A percentile compares a stretch with the other conserved stretches of the same genome.
phyloP scores from a whole-genome alignment of 768 basidiomycete species.

The Kwoniella sp. region DNA sequence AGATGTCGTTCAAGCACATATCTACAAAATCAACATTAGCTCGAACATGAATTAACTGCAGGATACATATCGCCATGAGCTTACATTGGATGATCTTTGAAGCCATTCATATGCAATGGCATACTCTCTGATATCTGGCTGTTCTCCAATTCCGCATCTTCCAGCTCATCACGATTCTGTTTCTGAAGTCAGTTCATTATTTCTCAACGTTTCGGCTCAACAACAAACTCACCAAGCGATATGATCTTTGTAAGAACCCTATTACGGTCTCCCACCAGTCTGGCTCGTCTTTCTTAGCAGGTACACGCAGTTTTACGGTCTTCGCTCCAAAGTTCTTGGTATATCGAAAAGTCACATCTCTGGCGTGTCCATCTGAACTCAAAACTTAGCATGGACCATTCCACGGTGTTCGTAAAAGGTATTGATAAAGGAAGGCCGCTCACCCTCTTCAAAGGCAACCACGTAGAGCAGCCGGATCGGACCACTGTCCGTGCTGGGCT shows the following conservation, averaged over 20 bases:
- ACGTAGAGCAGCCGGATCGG: slow-evolving; percentile 93
- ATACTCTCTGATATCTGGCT: slow-evolving; percentile 84
- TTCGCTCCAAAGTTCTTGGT: slow-evolving; percentile 77
- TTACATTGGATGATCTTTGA: slow-evolving; percentile 93
- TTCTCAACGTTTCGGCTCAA: neutral
- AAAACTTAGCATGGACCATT: neutral
- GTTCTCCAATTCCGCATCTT: slow-evolving; percentile 81
- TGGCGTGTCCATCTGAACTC: slow-evolving; percentile 71
- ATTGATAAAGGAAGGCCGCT: too few species aligned
- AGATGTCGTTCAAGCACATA: slow-evolving; percentile 85
- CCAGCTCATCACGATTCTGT: slow-evolving; percentile 89
- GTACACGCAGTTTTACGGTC: slow-evolving; percentile 57
- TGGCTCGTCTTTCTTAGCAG: slow-evolving; percentile 62
- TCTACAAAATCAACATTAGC: slow-evolving; percentile 56
- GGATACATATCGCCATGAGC: slow-evolving; percentile 44
- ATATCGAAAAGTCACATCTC: slow-evolving; percentile 90
- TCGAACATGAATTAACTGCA: neutral
- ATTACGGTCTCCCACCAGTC: slow-evolving; percentile 86
- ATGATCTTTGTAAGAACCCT: slow-evolving; percentile 68
- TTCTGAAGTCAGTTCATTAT: too few species aligned
- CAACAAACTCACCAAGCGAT: slow-evolving; percentile 68
- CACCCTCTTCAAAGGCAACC: slow-evolving; percentile 81
- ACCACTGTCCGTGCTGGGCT: slow-evolving; percentile 63
- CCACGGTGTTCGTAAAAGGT: too few species aligned
- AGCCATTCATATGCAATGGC: slow-evolving; percentile 85